Evolutionary conservation across 2,329 filamentous ascomycete species (phyloP).

Genomic region (Xylariaceae sp.): DNA sequence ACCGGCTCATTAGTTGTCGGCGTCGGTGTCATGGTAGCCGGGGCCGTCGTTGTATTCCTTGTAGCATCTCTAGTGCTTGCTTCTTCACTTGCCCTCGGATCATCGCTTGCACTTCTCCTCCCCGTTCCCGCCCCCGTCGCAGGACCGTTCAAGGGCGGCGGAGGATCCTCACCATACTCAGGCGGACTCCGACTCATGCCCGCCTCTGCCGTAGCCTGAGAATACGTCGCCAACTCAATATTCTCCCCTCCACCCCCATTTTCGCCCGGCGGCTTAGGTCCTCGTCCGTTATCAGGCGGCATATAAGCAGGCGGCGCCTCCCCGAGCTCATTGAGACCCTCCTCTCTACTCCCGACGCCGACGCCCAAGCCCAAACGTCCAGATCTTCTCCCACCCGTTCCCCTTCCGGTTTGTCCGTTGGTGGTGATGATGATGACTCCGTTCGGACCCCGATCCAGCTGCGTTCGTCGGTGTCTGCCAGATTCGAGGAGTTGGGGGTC

Average conservation of each 20-base stretch:
- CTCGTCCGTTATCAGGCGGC: constrained; percentile 27
- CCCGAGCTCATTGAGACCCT: constrained; percentile 44
- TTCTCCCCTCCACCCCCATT: constrained; percentile 30
- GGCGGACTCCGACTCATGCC: constrained; percentile 29
- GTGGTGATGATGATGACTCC: constrained; percentile 10
- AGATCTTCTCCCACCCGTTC: constrained; percentile 10
- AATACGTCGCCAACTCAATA: constrained; percentile 22
- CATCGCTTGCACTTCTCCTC: background rate
- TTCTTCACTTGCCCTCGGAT: background rate
- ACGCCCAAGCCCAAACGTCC: constrained; percentile 22
- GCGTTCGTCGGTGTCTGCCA: constrained; percentile 28
- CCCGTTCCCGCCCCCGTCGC: background rate
- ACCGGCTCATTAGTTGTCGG: constrained; percentile 26
- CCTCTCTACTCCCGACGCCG: constrained; percentile 36
- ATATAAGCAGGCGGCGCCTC: constrained; percentile 44
- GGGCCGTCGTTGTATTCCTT: constrained; percentile 1
- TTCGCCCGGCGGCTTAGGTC: constrained; percentile 24
- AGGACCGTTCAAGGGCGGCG: background rate
- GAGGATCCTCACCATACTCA: constrained; percentile 13
- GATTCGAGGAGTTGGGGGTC: no score
- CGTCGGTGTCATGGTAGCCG: constrained; percentile 8
- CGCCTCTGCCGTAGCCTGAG: constrained; percentile 20
- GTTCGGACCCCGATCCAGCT: constrained; percentile 4
- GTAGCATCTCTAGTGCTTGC: background rate
- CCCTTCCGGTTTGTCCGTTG: constrained; percentile 20